Evolutionary conservation across 768 basidiomycete genomes (phyloP), one percentile per base, ranked within the genome.

Genomic region (Artomyces pyxidatus): DNA sequence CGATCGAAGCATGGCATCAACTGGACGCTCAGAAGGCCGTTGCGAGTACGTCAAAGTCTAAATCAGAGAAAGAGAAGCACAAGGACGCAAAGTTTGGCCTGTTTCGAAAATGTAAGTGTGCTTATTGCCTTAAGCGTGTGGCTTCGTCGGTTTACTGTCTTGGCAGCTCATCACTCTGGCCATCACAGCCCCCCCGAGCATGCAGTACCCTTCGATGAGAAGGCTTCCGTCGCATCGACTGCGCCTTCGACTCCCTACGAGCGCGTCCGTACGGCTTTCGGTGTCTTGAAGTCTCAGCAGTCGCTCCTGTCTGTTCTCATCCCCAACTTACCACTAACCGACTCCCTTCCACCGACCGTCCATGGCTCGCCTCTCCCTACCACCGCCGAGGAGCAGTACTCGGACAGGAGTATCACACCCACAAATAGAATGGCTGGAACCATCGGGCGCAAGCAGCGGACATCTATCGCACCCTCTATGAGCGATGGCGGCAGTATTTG

Each of bases 201-300:
- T 9, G 28, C 19, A 30, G 8, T 22, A 17, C 19, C 43, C 11
- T 4, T 29, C 23, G 51, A 54, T 16, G 50, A 50, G 19, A 55
- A 57, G 25, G 54, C 55, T 1, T 23, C 48, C 37, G 12, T 46
- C 1, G 48, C 25, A 27, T 26, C 58, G 38, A n/a, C 56, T 47
- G 50, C 54, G 37, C 42, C 48, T 47, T 52, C 54, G 37, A 43
- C 48, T 51, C 17, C 46, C 56, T 58, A 73, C 35, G 72, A 77
- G 52, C 75, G 73, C 28, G 63, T 81, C 17, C 67, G 73, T 41
- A 59, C 64, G 4, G 70, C 73, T 1, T 62, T 88, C 21, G 71
- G 75, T 28, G 63, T 68, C 8, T 72, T 88, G 50, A 84, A 78
- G 64, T 59, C 71, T 9, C 82, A 87, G 50, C 81, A 87, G 58